Evolutionary conservation across 306 rosid species (phyloP), one percentile per base, ranked within the genome.

Genomic region (Phaseolus lunatus): DNA sequence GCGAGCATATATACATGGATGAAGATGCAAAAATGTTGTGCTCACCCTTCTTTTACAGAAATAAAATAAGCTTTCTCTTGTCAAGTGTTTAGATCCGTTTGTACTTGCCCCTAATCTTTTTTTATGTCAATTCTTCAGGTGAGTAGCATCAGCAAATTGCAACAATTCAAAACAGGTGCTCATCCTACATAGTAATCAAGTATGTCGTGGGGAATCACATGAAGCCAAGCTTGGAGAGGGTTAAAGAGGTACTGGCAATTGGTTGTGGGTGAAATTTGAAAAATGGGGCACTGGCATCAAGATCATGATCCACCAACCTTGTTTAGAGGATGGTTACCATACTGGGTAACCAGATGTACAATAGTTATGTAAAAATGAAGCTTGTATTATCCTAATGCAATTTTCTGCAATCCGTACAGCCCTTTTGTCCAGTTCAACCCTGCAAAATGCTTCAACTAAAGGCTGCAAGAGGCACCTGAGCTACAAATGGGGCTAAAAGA

Each of bases 41-140:
- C 24, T 13, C 50, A 50, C 35, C 9, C 29, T 68, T 44, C 26
- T 48, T 19, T 52, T 22, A 12, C 56, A 63, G 19, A 47, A 44
- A 54, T 48, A 16, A 39, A 39, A 73, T 39, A 6, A 69, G 62
- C 26, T 44, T 29, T 33, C 19, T 53, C 50, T 27, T 75, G 27
- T 33, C 7, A 23, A 23, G 14, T 26, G 64, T 64, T 29, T 39
- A 49, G 19, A 27, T 69, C 75, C 50, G 7, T 18, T 45, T 64
- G 39, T 64, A 16, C 43, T 47, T 65, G 77, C 45, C 22, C 50
- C 61, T 75, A 24, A 62, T 74, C 23, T 15, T 41, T 64, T 70
- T 48, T 70, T 45, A 29, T 62, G 56, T 69, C 37, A 26, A 41
- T 73, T 73, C 33, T 26, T 43, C 87, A 88, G 87, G 77, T 83